Evolutionary conservation across 768 basidiomycete genomes (phyloP).

Genomic region (Mycena belliarum): DNA sequence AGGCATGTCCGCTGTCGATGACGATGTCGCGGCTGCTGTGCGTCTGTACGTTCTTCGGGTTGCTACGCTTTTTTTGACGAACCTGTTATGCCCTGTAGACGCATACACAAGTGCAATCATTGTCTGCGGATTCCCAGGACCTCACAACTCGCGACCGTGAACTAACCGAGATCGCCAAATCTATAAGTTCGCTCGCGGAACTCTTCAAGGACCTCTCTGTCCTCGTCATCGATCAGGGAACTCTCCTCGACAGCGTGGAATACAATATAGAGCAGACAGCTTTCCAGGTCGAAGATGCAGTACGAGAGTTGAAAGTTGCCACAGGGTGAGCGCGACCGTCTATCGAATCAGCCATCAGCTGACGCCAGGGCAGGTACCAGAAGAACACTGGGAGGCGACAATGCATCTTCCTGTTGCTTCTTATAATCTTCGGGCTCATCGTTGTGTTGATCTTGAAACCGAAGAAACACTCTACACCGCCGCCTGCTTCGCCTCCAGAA

Average conservation of each 20-base stretch:
- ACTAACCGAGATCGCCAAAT: slow-evolving; percentile 86
- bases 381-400: slow-evolving; percentile 89
- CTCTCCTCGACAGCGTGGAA: slow-evolving; percentile 93
- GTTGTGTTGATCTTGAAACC: slow-evolving; percentile 93
- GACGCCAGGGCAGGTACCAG: slow-evolving; percentile 68
- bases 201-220: slow-evolving; percentile 93
- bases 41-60: slow-evolving; percentile 34
- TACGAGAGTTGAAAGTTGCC: slow-evolving; percentile 80
- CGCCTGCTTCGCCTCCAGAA: slow-evolving; percentile 1
- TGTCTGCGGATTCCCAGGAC: slow-evolving; percentile 40
- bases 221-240: slow-evolving; percentile 97
- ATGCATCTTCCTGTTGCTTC: slow-evolving; percentile 88
- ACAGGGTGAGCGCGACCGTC: slow-evolving; percentile 57
- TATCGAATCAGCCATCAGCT: not conserved
- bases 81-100: slow-evolving; percentile 20
- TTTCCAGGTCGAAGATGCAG: slow-evolving; percentile 78
- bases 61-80: slow-evolving; percentile 13
- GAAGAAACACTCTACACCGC: slow-evolving; percentile 48
- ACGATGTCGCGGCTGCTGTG: slow-evolving; percentile 87
- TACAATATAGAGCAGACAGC: slow-evolving; percentile 96
- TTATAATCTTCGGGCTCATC: slow-evolving; percentile 87
- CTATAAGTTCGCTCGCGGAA: slow-evolving; percentile 88
- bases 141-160: slow-evolving; percentile 60
- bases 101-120: slow-evolving; percentile 36
- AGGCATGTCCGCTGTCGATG: slow-evolving; percentile 81